These are phyloP conservation scores for Cyamopsis tetragonoloba DNA, from an alignment of 306 rosid species.

Conservation along the genomic window DNA sequence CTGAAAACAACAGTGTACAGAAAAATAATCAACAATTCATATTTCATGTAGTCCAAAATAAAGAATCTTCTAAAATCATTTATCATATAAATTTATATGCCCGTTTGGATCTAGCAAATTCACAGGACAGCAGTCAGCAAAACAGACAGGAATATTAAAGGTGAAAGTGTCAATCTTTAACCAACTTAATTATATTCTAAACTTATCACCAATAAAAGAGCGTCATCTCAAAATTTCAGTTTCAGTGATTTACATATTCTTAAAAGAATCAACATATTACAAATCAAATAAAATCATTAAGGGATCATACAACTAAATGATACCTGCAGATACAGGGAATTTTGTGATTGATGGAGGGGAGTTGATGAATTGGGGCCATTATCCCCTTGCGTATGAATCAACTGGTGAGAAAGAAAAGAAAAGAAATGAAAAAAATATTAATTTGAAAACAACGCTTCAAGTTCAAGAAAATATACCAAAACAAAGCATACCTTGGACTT, in stretches of 20 bases:
- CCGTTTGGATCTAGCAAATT: not conserved
- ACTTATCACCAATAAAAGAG: not conserved
- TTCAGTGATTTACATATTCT: not conserved
- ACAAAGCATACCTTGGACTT: constrained; percentile 62
- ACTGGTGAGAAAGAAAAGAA: constrained; percentile 34
- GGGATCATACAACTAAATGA: constrained; percentile 8
- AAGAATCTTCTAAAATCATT: not conserved
- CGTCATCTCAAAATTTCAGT: not conserved
- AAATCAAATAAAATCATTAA: constrained; percentile 14
- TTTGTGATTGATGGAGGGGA: constrained; percentile 41
- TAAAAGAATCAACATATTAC: not conserved
- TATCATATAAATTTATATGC: not conserved
- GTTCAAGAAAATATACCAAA: constrained; percentile 3
- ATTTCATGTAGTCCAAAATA: too few species aligned
- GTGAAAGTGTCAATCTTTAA: not conserved
- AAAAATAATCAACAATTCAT: too few species aligned
- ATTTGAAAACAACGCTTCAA: constrained; percentile 1
- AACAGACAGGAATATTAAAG: constrained; percentile 1
- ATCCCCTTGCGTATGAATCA: constrained; percentile 44
- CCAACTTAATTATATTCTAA: not conserved
- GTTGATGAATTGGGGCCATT: constrained; percentile 35
- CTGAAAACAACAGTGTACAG: too few species aligned
- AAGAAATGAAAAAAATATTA: not conserved
- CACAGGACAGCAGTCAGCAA: not conserved
- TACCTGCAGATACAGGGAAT: constrained; percentile 57